Evolutionary conservation across 176 grass and related monocot species (phyloP).

Genomic region (Avena atlantica): DNA sequence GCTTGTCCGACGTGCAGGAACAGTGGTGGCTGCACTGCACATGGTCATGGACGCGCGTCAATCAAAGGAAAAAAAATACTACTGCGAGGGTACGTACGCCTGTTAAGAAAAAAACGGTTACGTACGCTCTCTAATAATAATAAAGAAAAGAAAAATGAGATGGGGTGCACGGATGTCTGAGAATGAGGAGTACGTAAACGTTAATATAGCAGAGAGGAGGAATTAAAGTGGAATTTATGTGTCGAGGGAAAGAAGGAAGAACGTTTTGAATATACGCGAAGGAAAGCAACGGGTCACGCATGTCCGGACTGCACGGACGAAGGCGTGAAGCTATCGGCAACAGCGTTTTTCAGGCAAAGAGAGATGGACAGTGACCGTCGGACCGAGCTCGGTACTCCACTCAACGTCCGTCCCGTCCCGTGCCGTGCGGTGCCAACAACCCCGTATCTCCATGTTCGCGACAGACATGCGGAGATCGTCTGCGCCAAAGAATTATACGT

Average conservation of each 20-base stretch:
- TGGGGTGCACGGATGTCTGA: neutral
- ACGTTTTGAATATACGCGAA: neutral
- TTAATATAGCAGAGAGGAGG: neutral
- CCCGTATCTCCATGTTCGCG: conserved; percentile 10
- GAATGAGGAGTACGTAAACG: neutral
- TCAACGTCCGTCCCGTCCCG: conserved; percentile 8
- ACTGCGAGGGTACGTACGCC: no score
- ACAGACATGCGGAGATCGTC: neutral
- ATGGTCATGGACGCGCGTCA: neutral
- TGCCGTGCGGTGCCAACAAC: conserved; percentile 17
- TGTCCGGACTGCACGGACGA: neutral
- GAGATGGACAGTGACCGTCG: conserved; percentile 31
- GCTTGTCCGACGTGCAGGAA: neutral
- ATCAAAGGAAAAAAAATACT: no score
- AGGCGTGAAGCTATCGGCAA: neutral
- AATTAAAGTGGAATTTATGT: neutral
- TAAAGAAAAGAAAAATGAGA: neutral
- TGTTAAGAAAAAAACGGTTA: no score
- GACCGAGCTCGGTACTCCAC: neutral
- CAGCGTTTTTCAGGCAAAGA: neutral
- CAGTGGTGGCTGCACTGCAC: conserved; percentile 37
- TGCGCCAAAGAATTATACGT: neutral
- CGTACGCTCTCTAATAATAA: no score
- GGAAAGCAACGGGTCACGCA: conserved; percentile 27
- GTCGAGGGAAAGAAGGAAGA: neutral